phyloP scores from a whole-genome alignment of 2,329 filamentous ascomycete species.

The Nigrospora oryzae region DNA sequence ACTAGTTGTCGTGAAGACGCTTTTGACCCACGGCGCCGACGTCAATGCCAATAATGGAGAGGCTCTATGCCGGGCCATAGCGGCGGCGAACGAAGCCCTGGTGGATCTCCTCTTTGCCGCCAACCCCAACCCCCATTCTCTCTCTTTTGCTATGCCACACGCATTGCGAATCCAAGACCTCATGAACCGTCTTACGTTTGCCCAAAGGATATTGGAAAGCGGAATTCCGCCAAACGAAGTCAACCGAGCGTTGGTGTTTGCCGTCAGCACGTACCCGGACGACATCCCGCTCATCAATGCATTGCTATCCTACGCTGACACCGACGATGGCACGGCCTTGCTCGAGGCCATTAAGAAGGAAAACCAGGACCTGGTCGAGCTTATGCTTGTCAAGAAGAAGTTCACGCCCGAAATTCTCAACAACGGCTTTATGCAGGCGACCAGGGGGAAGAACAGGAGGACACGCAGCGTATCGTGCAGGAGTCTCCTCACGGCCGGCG shows the following conservation, averaged over 20 bases:
- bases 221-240: slow-evolving; percentile 39
- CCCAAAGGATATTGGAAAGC: slow-evolving; percentile 38
- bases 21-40: slow-evolving; percentile 44
- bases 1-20: slow-evolving; percentile 33
- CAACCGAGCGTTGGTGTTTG: slow-evolving; percentile 42
- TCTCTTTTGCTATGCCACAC: slow-evolving; percentile 42
- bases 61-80: slow-evolving; percentile 41
- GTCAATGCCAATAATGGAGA: slow-evolving; percentile 44
- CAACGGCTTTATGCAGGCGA: slow-evolving; percentile 32
- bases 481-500: slow-evolving; percentile 35
- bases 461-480: slow-evolving; percentile 34
- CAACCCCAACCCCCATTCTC: slow-evolving; percentile 29
- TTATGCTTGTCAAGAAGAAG: slow-evolving; percentile 32
- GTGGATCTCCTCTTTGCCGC: slow-evolving; percentile 39
- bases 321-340: slow-evolving; percentile 40
- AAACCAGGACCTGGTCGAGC: slow-evolving; percentile 32
- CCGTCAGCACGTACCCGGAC: slow-evolving; percentile 36
- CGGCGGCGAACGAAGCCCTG: slow-evolving; percentile 32
- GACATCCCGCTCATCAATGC: slow-evolving; percentile 39
- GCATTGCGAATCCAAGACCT: slow-evolving; percentile 41
- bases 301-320: slow-evolving; percentile 37
- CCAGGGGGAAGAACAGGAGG: slow-evolving; percentile 28
- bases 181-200: slow-evolving; percentile 41
- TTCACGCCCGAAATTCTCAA: slow-evolving; percentile 31
- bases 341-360: slow-evolving; percentile 35